A percentile compares a stretch with the other conserved stretches of the same genome.
Conservation (phyloP, 306 rosid genomes). For the Quercus aquifolioides region DNA sequence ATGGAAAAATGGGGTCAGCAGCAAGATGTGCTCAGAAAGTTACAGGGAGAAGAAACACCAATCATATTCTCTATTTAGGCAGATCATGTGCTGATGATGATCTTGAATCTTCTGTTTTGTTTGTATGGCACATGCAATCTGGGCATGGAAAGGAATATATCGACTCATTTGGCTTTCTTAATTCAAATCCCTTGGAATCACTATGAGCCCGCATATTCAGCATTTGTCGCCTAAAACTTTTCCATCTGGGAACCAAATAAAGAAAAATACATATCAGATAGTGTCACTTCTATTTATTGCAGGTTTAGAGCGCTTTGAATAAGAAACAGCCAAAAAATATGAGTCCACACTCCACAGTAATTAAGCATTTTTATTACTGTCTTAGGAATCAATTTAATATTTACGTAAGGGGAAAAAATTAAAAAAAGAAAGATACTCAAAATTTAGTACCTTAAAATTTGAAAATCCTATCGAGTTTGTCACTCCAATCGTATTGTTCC, state of each 20-base stretch:
- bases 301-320: background rate
- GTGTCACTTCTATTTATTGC: background rate
- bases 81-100: conserved; percentile 54
- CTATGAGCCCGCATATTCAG: conserved; percentile 78
- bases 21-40: conserved; percentile 46
- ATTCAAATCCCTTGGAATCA: conserved; percentile 88
- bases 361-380: background rate
- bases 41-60: conserved; percentile 36
- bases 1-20: conserved; percentile 42
- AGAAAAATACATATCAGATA: conserved; percentile 14
- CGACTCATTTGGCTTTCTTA: conserved; percentile 87
- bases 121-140: conserved; percentile 87
- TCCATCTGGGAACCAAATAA: conserved; percentile 69
- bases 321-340: background rate
- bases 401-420: background rate
- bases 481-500: background rate
- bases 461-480: background rate
- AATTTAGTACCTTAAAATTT: background rate
- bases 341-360: background rate
- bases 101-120: conserved; percentile 58
- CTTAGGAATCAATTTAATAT: background rate
- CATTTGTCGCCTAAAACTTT: conserved; percentile 81
- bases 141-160: conserved; percentile 97
- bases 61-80: conserved; percentile 20
- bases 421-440: background rate